Percentiles rank a stretch among this genome's conserved stretches.
phyloP scores from a whole-genome alignment of 1,284 basidiomycete species.

The Rhodotorula mucilaginosa region DNA sequence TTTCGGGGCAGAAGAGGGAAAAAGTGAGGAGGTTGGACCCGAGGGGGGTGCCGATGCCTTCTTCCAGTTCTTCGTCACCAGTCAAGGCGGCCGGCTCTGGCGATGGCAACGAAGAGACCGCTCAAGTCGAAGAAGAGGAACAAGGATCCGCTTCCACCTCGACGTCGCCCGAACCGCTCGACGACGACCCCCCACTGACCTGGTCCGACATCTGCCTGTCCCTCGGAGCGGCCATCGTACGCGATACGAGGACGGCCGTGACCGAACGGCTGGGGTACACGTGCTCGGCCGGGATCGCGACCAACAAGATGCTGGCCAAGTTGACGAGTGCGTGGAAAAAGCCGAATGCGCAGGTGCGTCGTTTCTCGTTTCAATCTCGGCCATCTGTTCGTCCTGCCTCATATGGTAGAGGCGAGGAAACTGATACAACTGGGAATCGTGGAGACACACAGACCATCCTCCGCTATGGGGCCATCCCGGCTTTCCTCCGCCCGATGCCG shows the following conservation, averaged over 20 bases:
- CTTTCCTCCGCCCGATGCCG: constrained; percentile 72
- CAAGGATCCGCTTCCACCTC: background rate
- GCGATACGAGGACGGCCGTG: constrained; percentile 60
- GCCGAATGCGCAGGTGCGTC: constrained; percentile 69
- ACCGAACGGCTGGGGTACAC: constrained; percentile 78
- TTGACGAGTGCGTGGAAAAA: constrained; percentile 86
- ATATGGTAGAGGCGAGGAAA: too few relatives aligned
- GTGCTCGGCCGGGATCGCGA: constrained; percentile 90
- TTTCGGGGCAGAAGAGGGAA: constrained; percentile 52
- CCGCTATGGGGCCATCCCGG: constrained; percentile 74
- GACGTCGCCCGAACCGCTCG: background rate
- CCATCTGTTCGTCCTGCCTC: too few relatives aligned
- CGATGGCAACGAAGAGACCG: background rate
- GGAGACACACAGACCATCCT: constrained; percentile 64
- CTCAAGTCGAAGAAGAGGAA: background rate
- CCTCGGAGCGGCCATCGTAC: constrained; percentile 84
- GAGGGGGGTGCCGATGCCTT: constrained; percentile 37
- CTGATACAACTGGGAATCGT: too few relatives aligned
- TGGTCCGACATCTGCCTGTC: constrained; percentile 94
- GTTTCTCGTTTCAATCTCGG: too few relatives aligned
- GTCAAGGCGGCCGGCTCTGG: background rate
- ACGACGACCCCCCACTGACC: constrained; percentile 49
- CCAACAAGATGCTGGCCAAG: constrained; percentile 71
- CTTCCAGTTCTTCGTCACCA: constrained; percentile 20
- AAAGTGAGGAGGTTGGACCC: constrained; percentile 33